These are phyloP conservation scores for Chrysoporthe austroafricana DNA, from an alignment of 2,329 filamentous ascomycete genomes.

Conservation along the genomic window DNA sequence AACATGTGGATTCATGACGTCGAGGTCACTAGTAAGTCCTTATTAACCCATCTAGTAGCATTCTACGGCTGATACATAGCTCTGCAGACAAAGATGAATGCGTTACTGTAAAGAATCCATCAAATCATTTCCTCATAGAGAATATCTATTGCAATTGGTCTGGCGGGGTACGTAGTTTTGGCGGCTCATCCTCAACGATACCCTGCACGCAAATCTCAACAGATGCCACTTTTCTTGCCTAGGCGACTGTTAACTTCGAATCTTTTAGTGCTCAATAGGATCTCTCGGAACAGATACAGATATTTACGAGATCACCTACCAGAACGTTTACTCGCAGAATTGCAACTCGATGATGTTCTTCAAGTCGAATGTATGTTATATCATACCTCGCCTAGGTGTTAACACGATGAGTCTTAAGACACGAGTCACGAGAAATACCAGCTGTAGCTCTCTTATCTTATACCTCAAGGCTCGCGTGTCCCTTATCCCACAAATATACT, in stretches of 20 bases:
- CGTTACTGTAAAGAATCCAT: conserved; percentile 57
- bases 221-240: not conserved
- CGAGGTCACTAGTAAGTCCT: conserved; percentile 52
- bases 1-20: conserved; percentile 62
- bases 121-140: conserved; percentile 56
- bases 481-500: not conserved
- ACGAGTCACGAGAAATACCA: not conserved
- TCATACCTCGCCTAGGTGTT: not conserved
- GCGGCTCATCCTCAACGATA: conserved; percentile 38
- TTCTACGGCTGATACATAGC: not conserved
- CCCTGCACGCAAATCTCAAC: not conserved
- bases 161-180: conserved; percentile 56
- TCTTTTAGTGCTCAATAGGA: not conserved
- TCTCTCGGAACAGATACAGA: conserved; percentile 47
- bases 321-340: conserved; percentile 58
- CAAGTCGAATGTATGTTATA: conserved; percentile 49
- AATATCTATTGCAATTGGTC: conserved; percentile 60
- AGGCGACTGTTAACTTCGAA: not conserved
- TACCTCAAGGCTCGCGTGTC: not conserved
- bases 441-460: not conserved
- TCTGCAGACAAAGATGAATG: conserved; percentile 57
- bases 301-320: conserved; percentile 55
- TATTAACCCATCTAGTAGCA: not conserved
- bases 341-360: conserved; percentile 65
- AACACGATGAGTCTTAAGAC: not conserved